phyloP scores from a whole-genome alignment of 352 stramenopile species.

The Elongisporangium undulatum region DNA sequence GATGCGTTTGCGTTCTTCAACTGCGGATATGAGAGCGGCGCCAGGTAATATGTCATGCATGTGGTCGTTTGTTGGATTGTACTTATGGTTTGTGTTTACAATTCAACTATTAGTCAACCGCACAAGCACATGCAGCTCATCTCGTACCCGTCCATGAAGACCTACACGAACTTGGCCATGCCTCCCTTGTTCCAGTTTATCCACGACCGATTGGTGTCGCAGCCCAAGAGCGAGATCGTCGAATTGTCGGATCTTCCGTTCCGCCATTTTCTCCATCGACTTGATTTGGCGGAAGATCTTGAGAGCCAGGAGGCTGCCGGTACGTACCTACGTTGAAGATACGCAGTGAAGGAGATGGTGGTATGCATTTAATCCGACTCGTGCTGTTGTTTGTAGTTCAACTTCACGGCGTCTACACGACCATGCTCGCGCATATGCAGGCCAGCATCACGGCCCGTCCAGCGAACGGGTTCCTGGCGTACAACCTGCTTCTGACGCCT shows the following conservation, averaged over 20 bases:
- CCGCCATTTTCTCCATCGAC: constrained; percentile 64
- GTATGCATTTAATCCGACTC: background rate
- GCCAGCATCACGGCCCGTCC: background rate
- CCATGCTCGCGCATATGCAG: background rate
- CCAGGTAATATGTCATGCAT: constrained; percentile 34
- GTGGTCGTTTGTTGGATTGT: background rate
- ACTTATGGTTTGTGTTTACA: constrained; percentile 5
- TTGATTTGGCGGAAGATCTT: constrained; percentile 27
- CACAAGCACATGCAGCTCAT: constrained; percentile 89
- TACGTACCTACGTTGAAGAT: constrained; percentile 7
- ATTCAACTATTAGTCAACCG: constrained; percentile 42
- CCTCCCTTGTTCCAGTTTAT: constrained; percentile 75
- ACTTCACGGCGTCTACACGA: background rate
- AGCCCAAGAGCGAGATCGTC: constrained; percentile 34
- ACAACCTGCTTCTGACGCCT: constrained; percentile 74
- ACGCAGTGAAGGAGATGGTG: background rate
- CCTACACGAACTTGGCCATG: constrained; percentile 55
- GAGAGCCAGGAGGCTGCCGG: constrained; percentile 43
- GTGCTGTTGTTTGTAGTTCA: background rate
- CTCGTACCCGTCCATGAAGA: constrained; percentile 68
- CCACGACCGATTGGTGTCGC: constrained; percentile 31
- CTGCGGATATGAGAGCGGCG: constrained; percentile 76
- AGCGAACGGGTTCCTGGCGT: constrained; percentile 25
- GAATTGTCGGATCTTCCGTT: constrained; percentile 67
- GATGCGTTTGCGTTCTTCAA: constrained; percentile 85